Percentiles rank a stretch among this genome's conserved stretches.
These are phyloP conservation scores for Thalassiosira exigua DNA, from an alignment of 352 stramenopile genomes.

Conservation along the genomic window DNA sequence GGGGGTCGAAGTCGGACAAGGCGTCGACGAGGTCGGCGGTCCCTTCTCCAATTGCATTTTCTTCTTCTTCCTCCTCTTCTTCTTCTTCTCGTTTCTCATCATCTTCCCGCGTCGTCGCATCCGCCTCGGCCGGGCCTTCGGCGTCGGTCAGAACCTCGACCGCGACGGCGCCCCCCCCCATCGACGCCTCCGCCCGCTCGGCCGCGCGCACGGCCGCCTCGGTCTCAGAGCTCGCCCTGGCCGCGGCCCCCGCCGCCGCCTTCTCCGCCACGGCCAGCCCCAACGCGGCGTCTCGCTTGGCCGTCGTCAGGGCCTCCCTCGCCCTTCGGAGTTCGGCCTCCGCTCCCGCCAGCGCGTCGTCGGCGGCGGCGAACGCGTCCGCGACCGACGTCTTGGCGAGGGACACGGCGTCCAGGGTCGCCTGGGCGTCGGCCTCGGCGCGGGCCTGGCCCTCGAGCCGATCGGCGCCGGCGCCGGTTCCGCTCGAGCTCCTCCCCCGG, in stretches of 20 bases:
- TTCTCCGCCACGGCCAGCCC: slow-evolving; percentile 19
- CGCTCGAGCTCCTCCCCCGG: not conserved
- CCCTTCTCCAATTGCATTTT: not conserved
- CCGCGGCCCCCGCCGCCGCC: not conserved
- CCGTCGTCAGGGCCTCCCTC: not conserved
- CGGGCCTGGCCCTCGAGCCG: not conserved
- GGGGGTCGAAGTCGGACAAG: slow-evolving; percentile 68
- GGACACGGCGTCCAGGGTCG: slow-evolving; percentile 24
- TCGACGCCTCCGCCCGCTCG: slow-evolving; percentile 32
- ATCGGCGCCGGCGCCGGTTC: not conserved
- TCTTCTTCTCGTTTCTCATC: slow-evolving; percentile 17
- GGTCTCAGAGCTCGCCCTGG: not conserved
- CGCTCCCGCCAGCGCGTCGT: slow-evolving; percentile 8
- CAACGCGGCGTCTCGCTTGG: slow-evolving; percentile 2
- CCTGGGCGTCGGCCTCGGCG: slow-evolving; percentile 3
- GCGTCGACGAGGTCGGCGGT: slow-evolving; percentile 46
- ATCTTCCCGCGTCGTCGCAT: slow-evolving; percentile 32
- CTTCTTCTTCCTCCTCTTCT: not conserved
- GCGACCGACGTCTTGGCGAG: slow-evolving; percentile 33
- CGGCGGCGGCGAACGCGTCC: slow-evolving; percentile 31
- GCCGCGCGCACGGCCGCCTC: not conserved
- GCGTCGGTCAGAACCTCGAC: slow-evolving; percentile 32
- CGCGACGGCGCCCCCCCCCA: slow-evolving; percentile 49
- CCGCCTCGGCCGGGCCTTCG: slow-evolving; percentile 16
- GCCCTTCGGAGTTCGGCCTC: slow-evolving; percentile 20